These are phyloP conservation scores for Fagus crenata DNA, from an alignment of 306 rosid genomes.

Conservation along the genomic window DNA sequence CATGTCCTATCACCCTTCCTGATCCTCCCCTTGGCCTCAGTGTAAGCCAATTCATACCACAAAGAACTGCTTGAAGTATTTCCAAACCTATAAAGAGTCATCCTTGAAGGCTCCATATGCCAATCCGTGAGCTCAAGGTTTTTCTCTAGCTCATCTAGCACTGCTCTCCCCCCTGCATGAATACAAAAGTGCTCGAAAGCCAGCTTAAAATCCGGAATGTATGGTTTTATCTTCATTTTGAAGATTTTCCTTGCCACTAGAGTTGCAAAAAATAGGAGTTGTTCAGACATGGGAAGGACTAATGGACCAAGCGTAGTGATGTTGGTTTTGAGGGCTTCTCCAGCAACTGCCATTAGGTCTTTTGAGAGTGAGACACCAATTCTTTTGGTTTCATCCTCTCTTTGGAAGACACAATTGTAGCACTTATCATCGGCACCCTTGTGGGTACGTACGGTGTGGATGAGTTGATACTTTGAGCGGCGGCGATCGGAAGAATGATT, in stretches of 20 bases:
- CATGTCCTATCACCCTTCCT: constrained; percentile 71
- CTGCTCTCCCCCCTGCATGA: constrained; percentile 87
- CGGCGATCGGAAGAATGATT: constrained; percentile 48
- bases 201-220: constrained; percentile 78
- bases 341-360: constrained; percentile 81
- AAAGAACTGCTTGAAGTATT: constrained; percentile 89
- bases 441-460: constrained; percentile 80
- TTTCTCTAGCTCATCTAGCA: constrained; percentile 75
- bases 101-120: constrained; percentile 94
- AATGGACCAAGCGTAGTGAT: constrained; percentile 82
- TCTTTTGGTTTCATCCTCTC: constrained; percentile 60
- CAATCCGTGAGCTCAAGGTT: constrained; percentile 71
- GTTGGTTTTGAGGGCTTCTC: constrained; percentile 82
- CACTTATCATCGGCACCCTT: constrained; percentile 72
- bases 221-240: constrained; percentile 68
- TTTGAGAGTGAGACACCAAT: constrained; percentile 73
- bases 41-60: constrained; percentile 88
- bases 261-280: constrained; percentile 60
- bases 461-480: constrained; percentile 69
- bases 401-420: constrained; percentile 63
- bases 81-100: constrained; percentile 79
- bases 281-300: constrained; percentile 91
- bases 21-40: constrained; percentile 81
- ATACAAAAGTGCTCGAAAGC: constrained; percentile 92
- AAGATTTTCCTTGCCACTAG: constrained; percentile 58